A percentile compares a stretch with the other conserved stretches of the same genome.
Evolutionary conservation across 495 filamentous ascomycete species (phyloP).

Genomic region (Podospora fimiseda): DNA sequence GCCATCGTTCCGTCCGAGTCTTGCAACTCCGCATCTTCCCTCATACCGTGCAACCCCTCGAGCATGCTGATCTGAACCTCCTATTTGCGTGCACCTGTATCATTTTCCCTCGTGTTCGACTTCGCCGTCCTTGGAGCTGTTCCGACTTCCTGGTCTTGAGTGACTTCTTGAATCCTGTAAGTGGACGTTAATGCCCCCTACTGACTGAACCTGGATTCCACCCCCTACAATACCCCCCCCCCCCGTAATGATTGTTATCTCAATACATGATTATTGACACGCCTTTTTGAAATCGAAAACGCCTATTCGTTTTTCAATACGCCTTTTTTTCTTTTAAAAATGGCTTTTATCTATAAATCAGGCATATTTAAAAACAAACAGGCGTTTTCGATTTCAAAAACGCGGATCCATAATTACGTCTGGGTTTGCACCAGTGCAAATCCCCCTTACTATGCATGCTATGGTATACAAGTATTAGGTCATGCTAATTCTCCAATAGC

Average conservation of each 20-base stretch:
- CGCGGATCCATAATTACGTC: no score
- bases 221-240: no score
- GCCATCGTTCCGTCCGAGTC: not conserved
- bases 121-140: not conserved
- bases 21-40: not conserved
- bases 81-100: not conserved
- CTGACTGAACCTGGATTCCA: constrained; percentile 10
- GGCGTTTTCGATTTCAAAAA: no score
- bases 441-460: constrained; percentile 15
- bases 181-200: not conserved
- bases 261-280: no score
- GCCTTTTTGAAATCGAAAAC: no score
- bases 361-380: no score
- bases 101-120: not conserved
- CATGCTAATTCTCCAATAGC: constrained; percentile 14
- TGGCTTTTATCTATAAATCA: no score
- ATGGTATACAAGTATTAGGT: constrained; percentile 8
- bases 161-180: not conserved
- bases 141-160: not conserved
- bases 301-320: no score
- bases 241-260: no score
- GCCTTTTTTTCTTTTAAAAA: no score
- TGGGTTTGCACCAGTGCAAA: constrained; percentile 2
- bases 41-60: not conserved
- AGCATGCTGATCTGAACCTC: not conserved